A percentile compares a stretch with the other conserved stretches of the same genome.
phyloP scores from a whole-genome alignment of 345 rosid species.

The Salix suchowensis region DNA sequence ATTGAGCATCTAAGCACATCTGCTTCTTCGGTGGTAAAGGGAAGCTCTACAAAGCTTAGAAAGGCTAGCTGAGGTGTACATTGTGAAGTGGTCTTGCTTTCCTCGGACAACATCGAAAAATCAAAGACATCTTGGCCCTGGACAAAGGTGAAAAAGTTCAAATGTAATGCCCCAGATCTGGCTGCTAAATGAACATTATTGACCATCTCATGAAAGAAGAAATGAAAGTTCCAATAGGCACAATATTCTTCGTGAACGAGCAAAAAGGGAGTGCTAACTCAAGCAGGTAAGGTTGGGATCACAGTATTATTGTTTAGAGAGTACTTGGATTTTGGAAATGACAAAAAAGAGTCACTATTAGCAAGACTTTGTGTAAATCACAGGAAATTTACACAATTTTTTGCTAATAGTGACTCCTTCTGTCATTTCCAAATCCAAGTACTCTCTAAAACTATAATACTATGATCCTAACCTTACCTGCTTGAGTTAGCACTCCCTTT shows the following conservation, averaged over 20 bases:
- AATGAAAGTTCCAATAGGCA: not conserved
- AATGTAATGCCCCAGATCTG: not conserved
- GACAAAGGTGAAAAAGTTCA: conserved; percentile 9
- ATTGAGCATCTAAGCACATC: conserved; percentile 42
- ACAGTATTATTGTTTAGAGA: not conserved
- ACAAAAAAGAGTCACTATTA: not conserved
- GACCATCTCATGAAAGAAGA: not conserved
- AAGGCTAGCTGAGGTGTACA: conserved; percentile 45
- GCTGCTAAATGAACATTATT: not conserved
- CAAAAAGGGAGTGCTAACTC: not conserved
- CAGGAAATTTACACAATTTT: not conserved
- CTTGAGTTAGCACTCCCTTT: not conserved
- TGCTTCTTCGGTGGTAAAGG: conserved; percentile 47
- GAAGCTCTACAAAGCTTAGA: conserved; percentile 63
- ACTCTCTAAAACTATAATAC: not conserved
- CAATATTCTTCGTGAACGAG: not conserved
- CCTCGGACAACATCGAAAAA: conserved; percentile 62
- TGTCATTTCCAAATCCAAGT: not conserved
- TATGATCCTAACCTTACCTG: not conserved
- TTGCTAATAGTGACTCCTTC: not conserved
- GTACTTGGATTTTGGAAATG: not conserved
- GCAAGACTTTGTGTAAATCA: not conserved
- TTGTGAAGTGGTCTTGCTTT: conserved; percentile 35
- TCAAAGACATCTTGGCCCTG: conserved; percentile 64
- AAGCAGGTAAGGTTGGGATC: not conserved